Percentiles rank a stretch among this genome's conserved stretches.
phyloP scores from a whole-genome alignment of 2,329 filamentous ascomycete genomes.

The Scolecobasidium constrictum region DNA sequence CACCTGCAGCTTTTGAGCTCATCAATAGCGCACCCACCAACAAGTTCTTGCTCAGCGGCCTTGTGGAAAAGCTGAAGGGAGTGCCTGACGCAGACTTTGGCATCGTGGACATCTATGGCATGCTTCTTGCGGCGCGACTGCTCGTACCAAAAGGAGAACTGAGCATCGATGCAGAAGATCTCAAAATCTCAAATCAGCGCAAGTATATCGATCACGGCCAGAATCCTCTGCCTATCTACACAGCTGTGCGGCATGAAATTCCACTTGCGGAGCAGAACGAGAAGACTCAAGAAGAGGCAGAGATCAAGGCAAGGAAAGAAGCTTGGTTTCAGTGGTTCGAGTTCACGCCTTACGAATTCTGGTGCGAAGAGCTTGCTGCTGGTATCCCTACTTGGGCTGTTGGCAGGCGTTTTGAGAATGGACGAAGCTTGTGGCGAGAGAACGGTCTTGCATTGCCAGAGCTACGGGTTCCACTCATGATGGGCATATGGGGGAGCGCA shows the following conservation, averaged over 20 bases:
- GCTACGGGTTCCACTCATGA: constrained; percentile 66
- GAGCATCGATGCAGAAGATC: constrained; percentile 62
- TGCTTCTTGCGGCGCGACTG: constrained; percentile 72
- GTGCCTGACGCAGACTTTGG: constrained; percentile 73
- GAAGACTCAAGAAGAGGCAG: constrained; percentile 20
- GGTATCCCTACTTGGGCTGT: constrained; percentile 94
- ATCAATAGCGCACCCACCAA: constrained; percentile 86
- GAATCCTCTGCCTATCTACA: constrained; percentile 88
- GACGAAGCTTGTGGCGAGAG: constrained; percentile 50
- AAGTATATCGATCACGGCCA: constrained; percentile 65
- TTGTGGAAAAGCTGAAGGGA: constrained; percentile 86
- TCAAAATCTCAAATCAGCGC: constrained; percentile 84
- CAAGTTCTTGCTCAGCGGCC: constrained; percentile 75
- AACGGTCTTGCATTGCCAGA: constrained; percentile 70
- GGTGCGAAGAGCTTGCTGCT: constrained; percentile 82
- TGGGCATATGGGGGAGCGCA: constrained; percentile 94
- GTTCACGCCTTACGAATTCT: constrained; percentile 81
- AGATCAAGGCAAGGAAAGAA: constrained; percentile 45
- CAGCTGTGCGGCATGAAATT: constrained; percentile 90
- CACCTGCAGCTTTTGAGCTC: constrained; percentile 68
- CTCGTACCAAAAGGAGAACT: constrained; percentile 80
- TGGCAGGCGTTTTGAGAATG: constrained; percentile 69
- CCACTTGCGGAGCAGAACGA: constrained; percentile 46
- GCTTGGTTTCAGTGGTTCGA: constrained; percentile 99
- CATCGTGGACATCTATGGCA: constrained; percentile 84